Evolutionary conservation across 2,329 filamentous ascomycete genomes (phyloP), one percentile per base, ranked within the genome.

Genomic region (Aspergillus sp.): DNA sequence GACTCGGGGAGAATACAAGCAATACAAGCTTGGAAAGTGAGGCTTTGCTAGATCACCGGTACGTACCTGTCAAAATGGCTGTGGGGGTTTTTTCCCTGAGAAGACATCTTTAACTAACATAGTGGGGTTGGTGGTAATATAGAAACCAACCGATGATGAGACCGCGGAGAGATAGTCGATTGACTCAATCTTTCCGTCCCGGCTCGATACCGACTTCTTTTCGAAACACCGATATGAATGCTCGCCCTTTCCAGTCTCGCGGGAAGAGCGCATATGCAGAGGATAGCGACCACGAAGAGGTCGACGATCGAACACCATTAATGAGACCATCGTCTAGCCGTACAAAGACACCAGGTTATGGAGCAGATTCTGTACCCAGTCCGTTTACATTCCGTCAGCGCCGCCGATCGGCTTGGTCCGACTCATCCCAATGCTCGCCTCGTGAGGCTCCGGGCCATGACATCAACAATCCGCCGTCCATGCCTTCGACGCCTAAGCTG

Each of bases 11-110:
- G 45, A 91, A 89, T 70, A 70, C 87, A 62, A 98, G 93, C 77
- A 87, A 83, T 66, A 92, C 90, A 1, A 98, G 93, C 73, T 79
- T 98, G 62, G 93, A 97, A 65, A 97, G 92, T 73, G 89, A 96
- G 70, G 88, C 86, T 7, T 78, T 98, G 64, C 79, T 98, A 17
- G 93, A 98, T 75, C 93, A 98, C 74, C 85, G 91, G 86, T 89
- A 77, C 61, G 77, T 62, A 48, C 46, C 49, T 39, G 2, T 33
- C 11, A 13, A 24, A 12, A 30, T n/a, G 30, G 30, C 33, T 15
- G 20, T 22, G 46, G 5, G 12, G 13, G n/a, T n/a, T n/a, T 22
- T 12, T 19, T 7, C 24, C 39, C n/a, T 30, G 27, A 12, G 44
- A 4, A 17, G 5, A 33, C 24, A 20, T 9, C 5, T 33, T 39